Conservation (phyloP, 176 grass and related monocot genomes). For the Ampelocalamus luodianensis region DNA sequence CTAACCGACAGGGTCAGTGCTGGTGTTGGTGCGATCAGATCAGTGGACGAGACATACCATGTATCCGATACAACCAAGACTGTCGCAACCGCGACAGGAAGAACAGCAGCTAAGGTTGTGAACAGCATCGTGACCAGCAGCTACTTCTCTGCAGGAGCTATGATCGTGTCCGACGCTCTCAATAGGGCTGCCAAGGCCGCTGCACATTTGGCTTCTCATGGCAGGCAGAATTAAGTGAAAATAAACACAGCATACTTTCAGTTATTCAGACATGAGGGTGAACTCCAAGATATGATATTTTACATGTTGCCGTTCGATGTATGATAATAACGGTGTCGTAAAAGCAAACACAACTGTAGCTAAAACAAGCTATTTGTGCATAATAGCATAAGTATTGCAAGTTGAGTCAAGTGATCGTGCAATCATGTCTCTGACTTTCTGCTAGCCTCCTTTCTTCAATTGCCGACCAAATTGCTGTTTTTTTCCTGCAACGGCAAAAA, state of each 20-base stretch:
- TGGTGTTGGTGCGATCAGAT: constrained; percentile 68
- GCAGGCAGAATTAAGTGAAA: constrained; percentile 56
- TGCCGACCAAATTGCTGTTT: not conserved
- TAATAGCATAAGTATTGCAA: not conserved
- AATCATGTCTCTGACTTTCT: constrained; percentile 27
- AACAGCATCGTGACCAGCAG: constrained; percentile 82
- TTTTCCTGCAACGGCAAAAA: not conserved
- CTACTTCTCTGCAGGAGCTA: constrained; percentile 90
- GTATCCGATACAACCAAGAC: constrained; percentile 72
- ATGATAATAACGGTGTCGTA: constrained; percentile 12
- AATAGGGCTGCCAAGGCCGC: constrained; percentile 67
- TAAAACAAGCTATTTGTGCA: constrained; percentile 36
- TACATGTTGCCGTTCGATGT: not conserved
- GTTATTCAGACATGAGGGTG: constrained; percentile 15
- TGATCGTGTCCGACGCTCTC: constrained; percentile 85
- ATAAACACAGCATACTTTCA: constrained; percentile 27
- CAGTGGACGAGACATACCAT: constrained; percentile 74
- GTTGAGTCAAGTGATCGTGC: constrained; percentile 37
- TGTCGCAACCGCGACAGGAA: constrained; percentile 62
- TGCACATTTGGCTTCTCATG: constrained; percentile 73
- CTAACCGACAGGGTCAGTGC: constrained; percentile 82
- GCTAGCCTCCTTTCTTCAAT: not conserved
- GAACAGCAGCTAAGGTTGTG: constrained; percentile 61
- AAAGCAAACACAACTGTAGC: constrained; percentile 2
- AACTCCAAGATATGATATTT: constrained; percentile 15